These are phyloP conservation scores for Sorghum bicolor DNA, from an alignment of 176 grass and related monocot genomes.

Conservation along the genomic window Sorghum_bicolor_NCBIv3 NC_012878.2:41258001-41258500, in stretches of 20 bases:
- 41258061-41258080: slow-evolving; percentile 50
- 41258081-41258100: neutral
- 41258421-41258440: slow-evolving; percentile 49
- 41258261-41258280: slow-evolving; percentile 90
- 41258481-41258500: slow-evolving; percentile 61
- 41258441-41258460: slow-evolving; percentile 59
- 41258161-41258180: slow-evolving; percentile 62
- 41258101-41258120: too few species aligned
- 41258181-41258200: slow-evolving; percentile 79
- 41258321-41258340: neutral
- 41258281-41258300: slow-evolving; percentile 80
- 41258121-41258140: slow-evolving; percentile 56
- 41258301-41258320: slow-evolving; percentile 42
- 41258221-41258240: slow-evolving; percentile 51
- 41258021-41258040: slow-evolving; percentile 93
- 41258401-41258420: slow-evolving; percentile 59
- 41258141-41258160: slow-evolving; percentile 74
- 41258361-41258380: slow-evolving; percentile 72
- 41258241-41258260: slow-evolving; percentile 65
- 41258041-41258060: slow-evolving; percentile 88
- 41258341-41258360: slow-evolving; percentile 6
- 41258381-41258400: slow-evolving; percentile 87
- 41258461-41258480: slow-evolving; percentile 45
- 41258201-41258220: slow-evolving; percentile 86
- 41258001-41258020: slow-evolving; percentile 98